Evolutionary conservation across 306 rosid genomes (phyloP).

Genomic region (Hippophae rhamnoides): DNA sequence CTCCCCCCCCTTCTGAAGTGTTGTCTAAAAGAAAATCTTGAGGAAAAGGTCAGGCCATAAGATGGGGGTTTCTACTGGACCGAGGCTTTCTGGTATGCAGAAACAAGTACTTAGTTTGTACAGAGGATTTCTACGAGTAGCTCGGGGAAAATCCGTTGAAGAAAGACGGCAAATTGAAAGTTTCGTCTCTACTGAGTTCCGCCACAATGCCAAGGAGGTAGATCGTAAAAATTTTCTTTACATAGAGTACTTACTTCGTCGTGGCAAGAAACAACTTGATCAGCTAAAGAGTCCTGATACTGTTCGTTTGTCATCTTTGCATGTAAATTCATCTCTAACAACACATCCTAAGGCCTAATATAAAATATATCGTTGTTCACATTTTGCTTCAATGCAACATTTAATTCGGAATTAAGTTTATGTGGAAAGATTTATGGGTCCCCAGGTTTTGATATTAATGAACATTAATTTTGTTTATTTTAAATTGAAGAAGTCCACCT

Average conservation of each 20-base stretch:
- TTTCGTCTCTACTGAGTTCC: slow-evolving; percentile 54
- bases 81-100: slow-evolving; percentile 81
- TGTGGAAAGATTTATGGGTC: too few relatives aligned
- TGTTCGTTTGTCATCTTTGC: slow-evolving; percentile 44
- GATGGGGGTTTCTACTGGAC: slow-evolving; percentile 41
- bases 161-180: slow-evolving; percentile 57
- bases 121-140: slow-evolving; percentile 68
- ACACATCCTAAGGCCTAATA: slow-evolving; percentile 17
- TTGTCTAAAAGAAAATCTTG: neutral
- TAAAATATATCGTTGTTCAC: neutral
- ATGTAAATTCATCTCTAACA: slow-evolving; percentile 21
- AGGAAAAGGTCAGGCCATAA: slow-evolving; percentile 2
- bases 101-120: slow-evolving; percentile 71
- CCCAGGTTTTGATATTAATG: too few relatives aligned
- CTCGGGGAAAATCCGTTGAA: slow-evolving; percentile 51
- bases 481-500: too few relatives aligned
- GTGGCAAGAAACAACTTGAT: slow-evolving; percentile 69
- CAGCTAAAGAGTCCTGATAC: slow-evolving; percentile 62
- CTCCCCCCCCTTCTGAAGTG: neutral
- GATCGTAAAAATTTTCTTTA: slow-evolving; percentile 63
- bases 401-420: too few relatives aligned
- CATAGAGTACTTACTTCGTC: slow-evolving; percentile 78
- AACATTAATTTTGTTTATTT: too few relatives aligned
- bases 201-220: slow-evolving; percentile 42
- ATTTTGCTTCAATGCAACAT: neutral